Evolutionary conservation across 306 rosid species (phyloP).

Genomic region (Benincasa hispida): DNA sequence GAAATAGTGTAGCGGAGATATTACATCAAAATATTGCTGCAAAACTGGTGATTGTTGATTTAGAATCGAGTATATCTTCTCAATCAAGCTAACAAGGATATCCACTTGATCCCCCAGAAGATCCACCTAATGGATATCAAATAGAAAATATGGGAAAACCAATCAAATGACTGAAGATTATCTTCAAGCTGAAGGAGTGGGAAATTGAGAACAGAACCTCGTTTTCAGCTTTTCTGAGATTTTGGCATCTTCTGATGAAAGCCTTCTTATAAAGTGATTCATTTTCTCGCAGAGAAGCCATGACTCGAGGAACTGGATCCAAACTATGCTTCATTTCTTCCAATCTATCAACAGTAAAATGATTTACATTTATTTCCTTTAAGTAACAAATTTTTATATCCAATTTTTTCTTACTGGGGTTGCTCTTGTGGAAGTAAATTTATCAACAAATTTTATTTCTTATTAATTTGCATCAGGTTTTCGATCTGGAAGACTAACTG

Average conservation of each 20-base stretch:
- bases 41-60: slow-evolving; percentile 44
- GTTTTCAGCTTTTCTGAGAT: slow-evolving; percentile 68
- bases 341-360: slow-evolving; percentile 32
- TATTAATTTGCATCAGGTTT: neutral
- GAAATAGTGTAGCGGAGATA: neutral
- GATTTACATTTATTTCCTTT: neutral
- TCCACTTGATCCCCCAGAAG: slow-evolving; percentile 94
- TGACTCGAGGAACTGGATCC: slow-evolving; percentile 17
- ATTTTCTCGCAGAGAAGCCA: slow-evolving; percentile 29
- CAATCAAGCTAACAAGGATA: slow-evolving; percentile 39
- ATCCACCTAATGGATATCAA: slow-evolving; percentile 46
- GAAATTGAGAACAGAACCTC: slow-evolving; percentile 35
- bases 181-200: neutral
- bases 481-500: neutral
- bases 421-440: neutral
- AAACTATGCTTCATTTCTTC: slow-evolving; percentile 35
- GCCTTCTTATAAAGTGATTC: slow-evolving; percentile 44
- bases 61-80: slow-evolving; percentile 43
- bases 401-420: neutral
- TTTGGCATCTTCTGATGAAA: slow-evolving; percentile 53
- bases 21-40: slow-evolving; percentile 51
- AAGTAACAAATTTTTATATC: neutral
- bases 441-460: neutral
- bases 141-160: neutral
- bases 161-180: neutral